phyloP scores from a whole-genome alignment of 2,329 filamentous ascomycete genomes.

The Fusarium sp. region DNA sequence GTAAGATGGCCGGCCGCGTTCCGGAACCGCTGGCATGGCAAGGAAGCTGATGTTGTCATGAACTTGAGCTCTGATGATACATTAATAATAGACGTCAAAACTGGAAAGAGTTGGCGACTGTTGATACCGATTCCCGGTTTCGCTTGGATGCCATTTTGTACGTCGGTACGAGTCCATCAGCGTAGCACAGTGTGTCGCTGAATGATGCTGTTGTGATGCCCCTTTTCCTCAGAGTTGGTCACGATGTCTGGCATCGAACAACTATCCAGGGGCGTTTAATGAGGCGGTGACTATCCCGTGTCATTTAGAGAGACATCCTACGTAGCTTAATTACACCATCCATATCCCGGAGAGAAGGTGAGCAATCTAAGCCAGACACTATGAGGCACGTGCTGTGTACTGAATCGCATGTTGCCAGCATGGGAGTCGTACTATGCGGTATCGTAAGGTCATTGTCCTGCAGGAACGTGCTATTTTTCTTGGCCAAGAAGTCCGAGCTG shows the following conservation, averaged over 20 bases:
- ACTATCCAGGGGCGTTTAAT: slow-evolving; percentile 19
- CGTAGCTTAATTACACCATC: slow-evolving; percentile 36
- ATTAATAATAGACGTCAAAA: neutral
- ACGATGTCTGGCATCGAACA: slow-evolving; percentile 17
- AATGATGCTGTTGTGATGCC: slow-evolving; percentile 10
- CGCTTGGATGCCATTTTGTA: neutral
- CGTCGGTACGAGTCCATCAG: neutral
- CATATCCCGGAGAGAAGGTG: slow-evolving; percentile 29
- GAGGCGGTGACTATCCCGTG: slow-evolving; percentile 26
- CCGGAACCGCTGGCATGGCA: slow-evolving; percentile 28
- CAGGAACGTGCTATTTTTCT: slow-evolving; percentile 13
- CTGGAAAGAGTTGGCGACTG: slow-evolving; percentile 5
- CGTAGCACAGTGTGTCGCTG: slow-evolving; percentile 10
- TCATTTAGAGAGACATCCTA: slow-evolving; percentile 17
- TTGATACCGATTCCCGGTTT: neutral
- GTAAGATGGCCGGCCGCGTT: slow-evolving; percentile 26
- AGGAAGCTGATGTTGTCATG: slow-evolving; percentile 16
- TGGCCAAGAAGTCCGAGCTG: slow-evolving; percentile 4
- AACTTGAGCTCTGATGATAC: slow-evolving; percentile 5
- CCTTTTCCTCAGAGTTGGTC: slow-evolving; percentile 14
- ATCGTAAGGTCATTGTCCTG: slow-evolving; percentile 17
- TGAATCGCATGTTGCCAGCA: slow-evolving; percentile 46
- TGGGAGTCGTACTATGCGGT: slow-evolving; percentile 43
- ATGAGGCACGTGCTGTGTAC: slow-evolving; percentile 44
- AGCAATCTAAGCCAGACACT: slow-evolving; percentile 27